phyloP scores from a whole-genome alignment of 805 yeast species.

The Kodamaea sagamina region DNA sequence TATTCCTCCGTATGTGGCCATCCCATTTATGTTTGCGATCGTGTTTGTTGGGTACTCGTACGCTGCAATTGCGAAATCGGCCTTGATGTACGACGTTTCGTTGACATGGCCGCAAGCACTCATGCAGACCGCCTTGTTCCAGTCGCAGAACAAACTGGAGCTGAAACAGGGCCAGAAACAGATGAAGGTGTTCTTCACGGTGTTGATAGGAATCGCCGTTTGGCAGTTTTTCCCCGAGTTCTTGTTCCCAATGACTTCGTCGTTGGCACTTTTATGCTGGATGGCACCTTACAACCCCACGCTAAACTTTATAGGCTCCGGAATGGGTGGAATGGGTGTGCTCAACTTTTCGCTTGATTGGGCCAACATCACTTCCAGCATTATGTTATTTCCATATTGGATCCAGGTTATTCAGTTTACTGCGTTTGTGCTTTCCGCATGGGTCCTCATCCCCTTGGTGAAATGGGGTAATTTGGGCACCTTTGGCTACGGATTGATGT shows the following conservation, averaged over 20 bases:
- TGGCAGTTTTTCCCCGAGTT: constrained; percentile 56
- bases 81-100: constrained; percentile 50
- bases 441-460: constrained; percentile 50
- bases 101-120: constrained; percentile 51
- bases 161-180: constrained; percentile 23
- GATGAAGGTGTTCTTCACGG: constrained; percentile 42
- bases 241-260: constrained; percentile 49
- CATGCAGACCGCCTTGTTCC: constrained; percentile 52
- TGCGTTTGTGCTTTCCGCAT: constrained; percentile 49
- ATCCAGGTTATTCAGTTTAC: constrained; percentile 49
- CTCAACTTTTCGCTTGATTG: constrained; percentile 52
- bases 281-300: constrained; percentile 45
- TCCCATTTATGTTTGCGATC: constrained; percentile 52
- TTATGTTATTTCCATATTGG: constrained; percentile 56
- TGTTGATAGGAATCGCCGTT: constrained; percentile 33
- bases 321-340: constrained; percentile 54
- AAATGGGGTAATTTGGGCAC: constrained; percentile 42
- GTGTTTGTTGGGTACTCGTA: constrained; percentile 56
- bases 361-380: constrained; percentile 53
- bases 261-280: constrained; percentile 52
- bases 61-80: constrained; percentile 50
- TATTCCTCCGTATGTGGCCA: constrained; percentile 39
- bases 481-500: constrained; percentile 47
- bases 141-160: constrained; percentile 27
- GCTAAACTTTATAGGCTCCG: constrained; percentile 51